Evolutionary conservation across 202 grass and related monocot genomes (phyloP), one percentile per base, ranked within the genome.

Genomic region (Dendrocalamus latiflorus): DNA sequence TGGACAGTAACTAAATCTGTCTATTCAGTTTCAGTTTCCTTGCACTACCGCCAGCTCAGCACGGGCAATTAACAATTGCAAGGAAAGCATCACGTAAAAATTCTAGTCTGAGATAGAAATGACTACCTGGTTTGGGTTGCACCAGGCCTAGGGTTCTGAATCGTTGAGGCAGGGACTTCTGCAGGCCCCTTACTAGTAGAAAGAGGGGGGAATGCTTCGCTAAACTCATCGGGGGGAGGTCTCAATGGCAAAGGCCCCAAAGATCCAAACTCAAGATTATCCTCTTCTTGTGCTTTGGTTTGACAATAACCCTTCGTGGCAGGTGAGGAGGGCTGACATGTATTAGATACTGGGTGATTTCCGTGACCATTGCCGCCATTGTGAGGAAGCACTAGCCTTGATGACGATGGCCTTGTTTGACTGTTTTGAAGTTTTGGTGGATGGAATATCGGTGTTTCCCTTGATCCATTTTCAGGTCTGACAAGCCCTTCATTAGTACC

Each of bases 191-290:
- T 86, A 6, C 21, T 60, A 14, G 34, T 6, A 50, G 38, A 10
- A 8, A 80, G 80, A 69, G 25, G 53, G 26, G 76, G 79, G 78
- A 76, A 83, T 9, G 34, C 77, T 68, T 72, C 86, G 24, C 51
- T n/a, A 14, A 70, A 78, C 22, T 82, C 65, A 77, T n/a, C n/a
- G n/a, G n/a, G n/a, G 63, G 56, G 9, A 13, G 30, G 51, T 65
- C 33, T 24, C 59, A 77, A 45, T 9, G 77, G 61, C 83, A 90
- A 69, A 68, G 89, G 83, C 34, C 81, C 89, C 9, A 93, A 34
- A 21, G 87, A 89, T 69, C 93, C 96, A 41, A 90, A 92, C 41
- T 91, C 83, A 20, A 92, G 6, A 54, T n/a, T 69, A 39, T 74
- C 67, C 11, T 25, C 65, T 9, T 10, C 33, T 9, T 22, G 10